Conservation (phyloP, 768 basidiomycete genomes). For the Rhizopogon salebrosus region DNA sequence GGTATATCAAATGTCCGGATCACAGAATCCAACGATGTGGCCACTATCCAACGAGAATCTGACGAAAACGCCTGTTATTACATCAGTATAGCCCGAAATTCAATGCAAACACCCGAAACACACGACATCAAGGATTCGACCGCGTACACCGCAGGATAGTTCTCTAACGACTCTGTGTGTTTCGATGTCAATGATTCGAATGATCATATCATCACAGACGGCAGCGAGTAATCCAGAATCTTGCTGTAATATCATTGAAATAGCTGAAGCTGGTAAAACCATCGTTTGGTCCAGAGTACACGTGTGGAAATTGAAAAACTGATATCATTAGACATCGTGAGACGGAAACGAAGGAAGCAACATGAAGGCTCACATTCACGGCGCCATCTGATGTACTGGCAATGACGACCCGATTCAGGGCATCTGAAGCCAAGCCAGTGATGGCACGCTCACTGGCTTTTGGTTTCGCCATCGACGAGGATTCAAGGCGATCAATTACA, state of each 20-base stretch:
- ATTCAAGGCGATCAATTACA: slow-evolving; percentile 39
- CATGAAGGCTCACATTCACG: slow-evolving; percentile 60
- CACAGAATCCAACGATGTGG: slow-evolving; percentile 82
- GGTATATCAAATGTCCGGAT: slow-evolving; percentile 96
- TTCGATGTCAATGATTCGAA: slow-evolving; percentile 90
- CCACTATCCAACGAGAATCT: slow-evolving; percentile 90
- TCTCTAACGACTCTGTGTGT: slow-evolving; percentile 86
- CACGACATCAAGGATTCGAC: slow-evolving; percentile 86
- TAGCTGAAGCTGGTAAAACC: slow-evolving; percentile 60
- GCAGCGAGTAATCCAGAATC: slow-evolving; percentile 82
- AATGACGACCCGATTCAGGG: slow-evolving; percentile 75
- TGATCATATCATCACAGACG: slow-evolving; percentile 79
- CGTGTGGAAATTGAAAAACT: slow-evolving; percentile 98
- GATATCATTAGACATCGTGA: background rate
- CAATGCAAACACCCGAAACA: slow-evolving; percentile 19
- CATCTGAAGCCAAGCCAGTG: slow-evolving; percentile 81
- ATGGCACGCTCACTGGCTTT: slow-evolving; percentile 50
- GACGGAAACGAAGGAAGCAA: background rate
- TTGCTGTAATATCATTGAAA: slow-evolving; percentile 71
- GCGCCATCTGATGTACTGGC: slow-evolving; percentile 87
- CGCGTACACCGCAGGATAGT: slow-evolving; percentile 67
- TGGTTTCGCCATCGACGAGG: slow-evolving; percentile 31
- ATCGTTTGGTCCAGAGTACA: slow-evolving; percentile 67
- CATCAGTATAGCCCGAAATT: slow-evolving; percentile 3
- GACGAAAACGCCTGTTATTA: slow-evolving; percentile 79